Evolutionary conservation across 1,139 yeast species (phyloP).

Genomic region (Hansenula anomala): DNA sequence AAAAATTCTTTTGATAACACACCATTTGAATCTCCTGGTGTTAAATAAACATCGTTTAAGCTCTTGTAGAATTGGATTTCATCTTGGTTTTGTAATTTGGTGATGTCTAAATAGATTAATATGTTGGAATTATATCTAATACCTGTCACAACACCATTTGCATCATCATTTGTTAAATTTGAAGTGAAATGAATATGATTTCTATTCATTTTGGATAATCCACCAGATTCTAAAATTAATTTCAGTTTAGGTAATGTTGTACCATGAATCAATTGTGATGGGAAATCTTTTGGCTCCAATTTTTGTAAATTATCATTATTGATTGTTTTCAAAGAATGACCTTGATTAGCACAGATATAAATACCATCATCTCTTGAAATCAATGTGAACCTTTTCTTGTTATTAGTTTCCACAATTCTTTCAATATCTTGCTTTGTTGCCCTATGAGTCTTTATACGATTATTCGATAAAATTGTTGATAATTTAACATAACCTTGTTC

Average conservation of each 20-base stretch:
- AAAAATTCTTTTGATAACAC: conserved; percentile 43
- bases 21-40: conserved; percentile 58
- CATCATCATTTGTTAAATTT: conserved; percentile 31
- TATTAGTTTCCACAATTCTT: conserved; percentile 58
- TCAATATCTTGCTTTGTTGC: conserved; percentile 54
- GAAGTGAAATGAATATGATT: conserved; percentile 79
- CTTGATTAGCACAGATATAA: conserved; percentile 83
- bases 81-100: conserved; percentile 33
- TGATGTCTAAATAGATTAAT: conserved; percentile 57
- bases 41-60: conserved; percentile 69
- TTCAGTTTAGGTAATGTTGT: conserved; percentile 53
- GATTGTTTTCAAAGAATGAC: conserved; percentile 65
- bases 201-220: conserved; percentile 65
- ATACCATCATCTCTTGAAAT: conserved; percentile 23
- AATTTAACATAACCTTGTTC: conserved; percentile 61
- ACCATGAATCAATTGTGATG: conserved; percentile 66
- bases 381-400: conserved; percentile 63
- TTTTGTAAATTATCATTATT: conserved; percentile 34
- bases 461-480: conserved; percentile 47
- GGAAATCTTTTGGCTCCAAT: conserved; percentile 31
- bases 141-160: conserved; percentile 54
- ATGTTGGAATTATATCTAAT: conserved; percentile 58
- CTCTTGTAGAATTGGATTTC: conserved; percentile 60
- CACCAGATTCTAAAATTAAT: conserved; percentile 47
- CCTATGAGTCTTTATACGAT: conserved; percentile 51